Percentiles rank a stretch among this genome's conserved stretches.
These are phyloP conservation scores for Phytophthora boehmeriae DNA, from an alignment of 352 stramenopile species.

Conservation along the genomic window DNA sequence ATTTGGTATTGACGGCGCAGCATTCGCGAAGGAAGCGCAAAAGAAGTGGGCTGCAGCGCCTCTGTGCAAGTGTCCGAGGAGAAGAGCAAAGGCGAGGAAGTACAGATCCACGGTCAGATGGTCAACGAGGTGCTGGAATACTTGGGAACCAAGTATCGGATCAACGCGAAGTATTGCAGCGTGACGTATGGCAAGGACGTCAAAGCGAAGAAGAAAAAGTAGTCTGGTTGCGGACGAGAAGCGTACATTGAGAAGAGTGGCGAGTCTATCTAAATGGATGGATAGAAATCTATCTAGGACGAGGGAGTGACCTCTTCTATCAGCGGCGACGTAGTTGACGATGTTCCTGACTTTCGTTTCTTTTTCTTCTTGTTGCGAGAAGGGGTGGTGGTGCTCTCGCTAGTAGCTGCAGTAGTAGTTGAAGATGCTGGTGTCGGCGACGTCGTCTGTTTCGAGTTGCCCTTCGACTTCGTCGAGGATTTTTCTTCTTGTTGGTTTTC, in stretches of 20 bases:
- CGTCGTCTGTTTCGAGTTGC: slow-evolving; percentile 24
- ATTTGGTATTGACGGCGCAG: slow-evolving; percentile 75
- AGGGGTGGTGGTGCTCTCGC: slow-evolving; percentile 10
- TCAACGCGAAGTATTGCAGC: slow-evolving; percentile 74
- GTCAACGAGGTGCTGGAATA: slow-evolving; percentile 76
- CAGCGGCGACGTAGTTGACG: slow-evolving; percentile 27
- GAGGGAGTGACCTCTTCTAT: slow-evolving; percentile 34
- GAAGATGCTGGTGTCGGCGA: slow-evolving; percentile 13
- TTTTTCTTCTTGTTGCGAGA: slow-evolving; percentile 47
- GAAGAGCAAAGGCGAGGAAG: slow-evolving; percentile 73
- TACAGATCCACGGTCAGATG: slow-evolving; percentile 84
- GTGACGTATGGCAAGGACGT: slow-evolving; percentile 81
- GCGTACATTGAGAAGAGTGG: slow-evolving; percentile 20
- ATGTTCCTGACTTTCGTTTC: slow-evolving; percentile 36
- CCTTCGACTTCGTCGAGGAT: slow-evolving; percentile 42
- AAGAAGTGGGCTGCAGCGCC: slow-evolving; percentile 86
- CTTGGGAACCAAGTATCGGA: slow-evolving; percentile 66
- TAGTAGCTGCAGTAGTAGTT: slow-evolving; percentile 2
- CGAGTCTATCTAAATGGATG: slow-evolving; percentile 33
- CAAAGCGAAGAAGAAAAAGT: slow-evolving; percentile 82
- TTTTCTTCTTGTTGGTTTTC: slow-evolving; percentile 66
- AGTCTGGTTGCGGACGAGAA: slow-evolving; percentile 11
- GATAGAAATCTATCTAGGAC: slow-evolving; percentile 31
- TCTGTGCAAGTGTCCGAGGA: slow-evolving; percentile 53
- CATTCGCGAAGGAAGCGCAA: slow-evolving; percentile 79